A percentile compares a stretch with the other conserved stretches of the same genome.
These are phyloP conservation scores for Ceratocystis diversiconidia DNA, from an alignment of 2,329 filamentous ascomycete species.

Conservation along the genomic window DNA sequence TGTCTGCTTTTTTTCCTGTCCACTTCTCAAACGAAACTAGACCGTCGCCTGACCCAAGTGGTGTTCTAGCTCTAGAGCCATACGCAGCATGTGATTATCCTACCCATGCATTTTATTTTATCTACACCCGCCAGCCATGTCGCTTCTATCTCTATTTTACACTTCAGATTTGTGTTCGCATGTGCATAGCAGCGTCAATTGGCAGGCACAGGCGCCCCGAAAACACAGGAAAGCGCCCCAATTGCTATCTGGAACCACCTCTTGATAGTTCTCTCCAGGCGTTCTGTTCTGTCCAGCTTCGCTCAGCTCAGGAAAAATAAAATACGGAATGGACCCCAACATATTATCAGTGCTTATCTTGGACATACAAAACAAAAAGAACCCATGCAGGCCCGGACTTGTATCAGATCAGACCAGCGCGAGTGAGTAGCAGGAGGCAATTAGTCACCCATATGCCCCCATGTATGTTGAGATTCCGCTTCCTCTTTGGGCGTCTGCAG, in stretches of 20 bases:
- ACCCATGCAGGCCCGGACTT: neutral
- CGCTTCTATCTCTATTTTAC: neutral
- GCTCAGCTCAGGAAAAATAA: too few species aligned
- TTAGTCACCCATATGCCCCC: conserved; percentile 1
- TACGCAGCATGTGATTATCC: neutral
- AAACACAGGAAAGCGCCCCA: too few species aligned
- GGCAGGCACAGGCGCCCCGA: too few species aligned
- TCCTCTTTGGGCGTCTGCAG: neutral
- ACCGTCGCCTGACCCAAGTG: neutral
- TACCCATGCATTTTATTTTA: neutral
- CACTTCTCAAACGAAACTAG: neutral
- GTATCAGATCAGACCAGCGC: neutral
- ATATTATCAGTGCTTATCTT: neutral
- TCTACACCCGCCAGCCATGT: neutral
- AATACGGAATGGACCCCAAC: neutral
- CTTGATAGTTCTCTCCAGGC: too few species aligned
- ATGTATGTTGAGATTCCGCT: neutral
- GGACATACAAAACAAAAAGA: neutral
- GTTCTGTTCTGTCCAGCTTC: too few species aligned
- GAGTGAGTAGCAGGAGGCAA: neutral
- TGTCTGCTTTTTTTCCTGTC: neutral
- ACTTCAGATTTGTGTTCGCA: too few species aligned
- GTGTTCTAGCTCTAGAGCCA: neutral
- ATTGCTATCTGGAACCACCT: too few species aligned
- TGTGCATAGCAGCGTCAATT: too few species aligned